These are phyloP conservation scores for Plasmodium fragile DNA, from an alignment of 169 alveolate species.

Conservation along the genomic window DNA sequence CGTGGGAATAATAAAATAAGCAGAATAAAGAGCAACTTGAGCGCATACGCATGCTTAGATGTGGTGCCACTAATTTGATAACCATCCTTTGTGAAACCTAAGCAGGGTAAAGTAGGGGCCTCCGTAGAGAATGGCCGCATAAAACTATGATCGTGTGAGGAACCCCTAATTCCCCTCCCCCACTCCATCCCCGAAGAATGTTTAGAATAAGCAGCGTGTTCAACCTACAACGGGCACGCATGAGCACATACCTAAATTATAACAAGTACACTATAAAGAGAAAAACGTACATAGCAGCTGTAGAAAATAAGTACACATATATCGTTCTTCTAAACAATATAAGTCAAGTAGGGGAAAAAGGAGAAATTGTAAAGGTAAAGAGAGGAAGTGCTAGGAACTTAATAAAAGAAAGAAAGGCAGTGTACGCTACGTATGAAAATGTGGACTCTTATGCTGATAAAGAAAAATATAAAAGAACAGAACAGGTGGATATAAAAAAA, in stretches of 20 bases:
- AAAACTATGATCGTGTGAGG: neutral
- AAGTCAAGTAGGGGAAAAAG: conserved; percentile 56
- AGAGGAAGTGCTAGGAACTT: conserved; percentile 62
- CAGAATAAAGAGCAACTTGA: neutral
- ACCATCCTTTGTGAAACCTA: neutral
- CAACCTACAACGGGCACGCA: conserved; percentile 7
- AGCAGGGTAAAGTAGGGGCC: neutral
- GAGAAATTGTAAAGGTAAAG: conserved; percentile 49
- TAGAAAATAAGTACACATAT: conserved; percentile 56
- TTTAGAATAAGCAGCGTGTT: conserved; percentile 11
- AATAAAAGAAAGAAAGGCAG: conserved; percentile 63
- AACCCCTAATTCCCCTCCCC: neutral
- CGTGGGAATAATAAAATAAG: neutral
- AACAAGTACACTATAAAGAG: conserved; percentile 60
- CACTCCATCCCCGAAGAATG: neutral
- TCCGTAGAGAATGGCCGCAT: neutral
- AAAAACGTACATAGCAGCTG: conserved; percentile 69
- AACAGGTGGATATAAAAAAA: conserved; percentile 44
- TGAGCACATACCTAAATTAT: conserved; percentile 68
- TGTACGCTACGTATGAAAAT: conserved; percentile 73
- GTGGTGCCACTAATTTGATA: neutral
- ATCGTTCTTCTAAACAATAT: conserved; percentile 42
- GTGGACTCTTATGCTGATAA: conserved; percentile 58
- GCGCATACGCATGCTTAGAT: neutral
- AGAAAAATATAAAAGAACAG: conserved; percentile 58